Base-by-base conservation (phyloP, 2,329 filamentous ascomycete species). In the Penicillium occitanis region DNA sequence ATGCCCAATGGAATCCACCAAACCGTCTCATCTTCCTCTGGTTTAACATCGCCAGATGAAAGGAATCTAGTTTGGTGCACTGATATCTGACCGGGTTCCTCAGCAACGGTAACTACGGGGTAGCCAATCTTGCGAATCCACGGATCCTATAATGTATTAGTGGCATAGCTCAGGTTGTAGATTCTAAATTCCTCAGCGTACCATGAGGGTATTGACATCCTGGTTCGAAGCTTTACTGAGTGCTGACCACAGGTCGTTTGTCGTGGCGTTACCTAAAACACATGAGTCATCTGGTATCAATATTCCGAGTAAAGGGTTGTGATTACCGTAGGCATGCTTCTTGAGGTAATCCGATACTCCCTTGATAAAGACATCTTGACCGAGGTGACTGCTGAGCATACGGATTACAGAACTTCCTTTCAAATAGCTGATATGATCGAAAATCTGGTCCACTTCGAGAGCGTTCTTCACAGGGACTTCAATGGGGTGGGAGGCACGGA, bases 121-220 rank as follows among this genome's bases (percentile, higher is more conserved):
- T 97, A 96, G 1, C 95, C 95, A 70, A 98, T 96, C 81, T 94
- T 95, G 72, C 90, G 88, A 74, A 98, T 97, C 95, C 95, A 99
- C 19, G 91, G 89, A 70, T 92, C 86, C 81, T 83, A 67, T 57
- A 61, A 6, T 19, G 60, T 5, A 14, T 62, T 55, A 67, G 68
- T 70, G 61, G 50, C 64, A 22, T 13, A 25, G 25, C 13, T 22
- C 19, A 58, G 22, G 30, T 8, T 50, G 44, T 51, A 51, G 5
- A 30, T 17, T 28, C 11, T 51, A 8, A 46, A 59, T 50, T 42
- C 6, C 11, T 19, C 17, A 35, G 67, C 74, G 68, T 70, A 83
- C 85, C 93, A 99, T 99, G 74, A 98, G 90, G 59, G 84, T 84
- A 70, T 90, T 89, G 42, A 99, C 90, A 74, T 98, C 91, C 76